Evolutionary conservation across 2,329 filamentous ascomycete genomes (phyloP), one percentile per base, ranked within the genome.

Genomic region (Colletotrichum gloeosporioides): DNA sequence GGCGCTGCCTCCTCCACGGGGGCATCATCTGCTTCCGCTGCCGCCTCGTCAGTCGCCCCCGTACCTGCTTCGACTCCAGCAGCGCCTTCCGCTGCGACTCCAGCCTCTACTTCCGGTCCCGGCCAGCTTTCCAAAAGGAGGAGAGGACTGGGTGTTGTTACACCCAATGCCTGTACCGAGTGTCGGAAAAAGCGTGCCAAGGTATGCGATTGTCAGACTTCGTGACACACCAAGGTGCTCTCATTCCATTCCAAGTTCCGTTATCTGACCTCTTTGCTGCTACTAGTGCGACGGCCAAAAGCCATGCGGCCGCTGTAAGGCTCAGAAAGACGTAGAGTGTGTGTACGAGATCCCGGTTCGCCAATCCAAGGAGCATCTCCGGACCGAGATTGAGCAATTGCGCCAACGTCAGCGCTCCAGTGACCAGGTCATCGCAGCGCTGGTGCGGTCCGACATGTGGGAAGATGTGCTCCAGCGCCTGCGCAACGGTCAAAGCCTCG

Each of bases 121-220:
- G 70, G 80, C 36, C 82, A 85, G 70, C 80, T 84, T 25, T 88
- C 89, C 4, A 92, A 91, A 80, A 85, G 90, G 18, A 86, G 88
- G 64, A 87, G 90, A 64, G 90, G 90, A 3, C 80, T 90, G 6
- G 90, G 90, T 22, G 83, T 91, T 2, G 90, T 92, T 15, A 92
- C 90, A 6, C 89, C 89, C 57, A 92, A 92, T 82, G 90, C 90
- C 29, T 92, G 90, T 80, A 92, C 89, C 22, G 90, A 92, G 80
- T 92, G 90, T 79, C 88, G 90, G 71, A 92, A 92, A 84, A 92
- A 92, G 82, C 89, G 90, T 73, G 90, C 90, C 79, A 92, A 92
- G 87, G 90, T 91, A 84, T 39, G 83, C 77, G 18, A 73, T 22
- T 27, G 62, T 63, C 31, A 22, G 4, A 6, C 29, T 34, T 29